Base-by-base conservation (phyloP, 306 rosid species). In the Prunus padus region DNA sequence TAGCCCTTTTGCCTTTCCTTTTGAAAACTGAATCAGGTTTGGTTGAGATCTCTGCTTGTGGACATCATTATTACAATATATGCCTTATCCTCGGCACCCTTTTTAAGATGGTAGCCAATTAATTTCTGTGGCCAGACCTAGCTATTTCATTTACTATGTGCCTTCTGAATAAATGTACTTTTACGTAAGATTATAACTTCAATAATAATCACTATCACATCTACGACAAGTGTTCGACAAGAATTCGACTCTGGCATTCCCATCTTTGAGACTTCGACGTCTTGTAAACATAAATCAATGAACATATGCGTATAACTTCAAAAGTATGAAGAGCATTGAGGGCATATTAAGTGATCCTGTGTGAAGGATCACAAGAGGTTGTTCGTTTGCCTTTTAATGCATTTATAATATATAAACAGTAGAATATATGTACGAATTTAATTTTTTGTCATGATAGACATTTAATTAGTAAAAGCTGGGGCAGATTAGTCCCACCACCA, bases 401-500 rank as follows among this genome's bases (percentile, higher is more conserved):
- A 37, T 37, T 37, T 37, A 37, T 33, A 33, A 33, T 33, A 31
- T 37, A 37, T 37, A 7, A 37, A 5, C 42, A 37, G 42, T 37
- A 73, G 20, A 42, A 42, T 66, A 66, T 45, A 66, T 64, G 69
- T 33, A 22, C 6, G 25, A 71, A 71, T 20, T 13, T 52, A 16
- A 16, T 11, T 15, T 15, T 44, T 71, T 25, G 77, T 20, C 65
- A 60, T 65, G 42, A 76, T 40, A 40, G 56, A 46, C 40, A 40
- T 8, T 52, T 20, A 52, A 63, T 54, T 57, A 50, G 71, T 30
- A 22, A 72, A 76, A 67, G 62, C 79, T 73, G 76, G 4, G 76
- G 46, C 67, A 70, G 74, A 76, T 75, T 79, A 65, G 55, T 77
- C 77, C 33, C 8, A 84, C 87, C 84, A 47, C 23, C 60, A 42